phyloP scores from a whole-genome alignment of 495 filamentous ascomycete species.

The Aspergillus coremiiformis region DNA sequence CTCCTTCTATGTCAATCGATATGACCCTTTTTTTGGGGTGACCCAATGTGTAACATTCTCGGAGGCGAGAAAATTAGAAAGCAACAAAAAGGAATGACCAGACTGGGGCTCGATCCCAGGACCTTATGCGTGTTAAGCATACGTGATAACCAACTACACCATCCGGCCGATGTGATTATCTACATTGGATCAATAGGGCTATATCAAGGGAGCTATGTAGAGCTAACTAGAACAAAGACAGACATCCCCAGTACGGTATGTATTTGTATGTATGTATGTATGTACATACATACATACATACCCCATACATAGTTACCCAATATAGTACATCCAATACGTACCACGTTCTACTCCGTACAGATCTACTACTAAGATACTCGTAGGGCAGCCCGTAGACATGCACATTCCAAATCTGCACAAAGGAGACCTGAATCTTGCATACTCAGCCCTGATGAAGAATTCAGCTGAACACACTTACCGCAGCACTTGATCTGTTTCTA shows the following conservation, averaged over 20 bases:
- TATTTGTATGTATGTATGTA: neutral
- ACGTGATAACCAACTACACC: constrained; percentile 1
- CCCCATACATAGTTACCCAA: no score
- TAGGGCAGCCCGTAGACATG: no score
- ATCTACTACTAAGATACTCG: no score
- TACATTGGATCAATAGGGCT: no score
- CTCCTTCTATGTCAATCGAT: neutral
- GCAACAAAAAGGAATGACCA: neutral
- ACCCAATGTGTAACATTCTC: neutral
- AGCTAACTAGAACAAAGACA: neutral
- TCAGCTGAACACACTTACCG: neutral
- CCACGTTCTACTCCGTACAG: no score
- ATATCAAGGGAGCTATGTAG: neutral
- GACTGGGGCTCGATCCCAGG: neutral
- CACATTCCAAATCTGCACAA: neutral
- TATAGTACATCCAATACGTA: no score
- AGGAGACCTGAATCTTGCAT: constrained; percentile 2
- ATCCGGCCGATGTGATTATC: neutral
- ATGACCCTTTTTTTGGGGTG: neutral
- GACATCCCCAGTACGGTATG: neutral
- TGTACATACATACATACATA: no score
- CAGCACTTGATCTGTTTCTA: neutral
- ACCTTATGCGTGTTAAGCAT: constrained; percentile 1
- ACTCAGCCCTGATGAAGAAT: constrained; percentile 1
- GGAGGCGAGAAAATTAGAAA: neutral